Evolutionary conservation across 1,139 yeast genomes (phyloP).

Genomic region (Scheffersomyces insectosa): DNA sequence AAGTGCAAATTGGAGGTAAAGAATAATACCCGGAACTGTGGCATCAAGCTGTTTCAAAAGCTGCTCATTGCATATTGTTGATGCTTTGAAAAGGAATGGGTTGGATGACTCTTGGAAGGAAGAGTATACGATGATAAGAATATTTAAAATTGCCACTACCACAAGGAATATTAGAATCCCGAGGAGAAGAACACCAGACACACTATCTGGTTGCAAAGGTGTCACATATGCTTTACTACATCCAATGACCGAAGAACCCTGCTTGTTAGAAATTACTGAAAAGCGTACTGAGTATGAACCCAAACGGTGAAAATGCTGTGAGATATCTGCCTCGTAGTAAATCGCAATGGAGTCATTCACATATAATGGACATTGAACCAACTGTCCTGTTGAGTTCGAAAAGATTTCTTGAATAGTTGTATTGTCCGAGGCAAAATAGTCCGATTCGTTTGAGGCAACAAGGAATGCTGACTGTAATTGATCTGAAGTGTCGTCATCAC

Average conservation of each 20-base stretch:
- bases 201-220: slow-evolving; percentile 37
- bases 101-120: slow-evolving; percentile 65
- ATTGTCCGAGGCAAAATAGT: slow-evolving; percentile 16
- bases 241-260: slow-evolving; percentile 38
- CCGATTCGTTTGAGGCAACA: neutral
- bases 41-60: slow-evolving; percentile 61
- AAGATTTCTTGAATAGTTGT: slow-evolving; percentile 25
- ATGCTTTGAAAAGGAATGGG: slow-evolving; percentile 57
- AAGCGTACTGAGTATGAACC: slow-evolving; percentile 46
- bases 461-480: neutral
- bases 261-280: slow-evolving; percentile 40
- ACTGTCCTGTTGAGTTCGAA: slow-evolving; percentile 25
- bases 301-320: slow-evolving; percentile 32
- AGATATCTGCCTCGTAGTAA: slow-evolving; percentile 39
- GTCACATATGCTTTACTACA: slow-evolving; percentile 53
- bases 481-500: neutral
- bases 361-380: slow-evolving; percentile 44
- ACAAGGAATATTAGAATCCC: slow-evolving; percentile 45
- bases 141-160: slow-evolving; percentile 42
- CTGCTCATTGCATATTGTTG: slow-evolving; percentile 61
- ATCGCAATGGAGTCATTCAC: slow-evolving; percentile 40
- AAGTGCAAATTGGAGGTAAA: slow-evolving; percentile 59
- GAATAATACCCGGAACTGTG: slow-evolving; percentile 47
- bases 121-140: slow-evolving; percentile 47
- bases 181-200: slow-evolving; percentile 37